Percentiles rank a stretch among this genome's conserved stretches.
Conservation (phyloP, 75 land plant genomes). For the Cryptomeria japonica region DNA sequence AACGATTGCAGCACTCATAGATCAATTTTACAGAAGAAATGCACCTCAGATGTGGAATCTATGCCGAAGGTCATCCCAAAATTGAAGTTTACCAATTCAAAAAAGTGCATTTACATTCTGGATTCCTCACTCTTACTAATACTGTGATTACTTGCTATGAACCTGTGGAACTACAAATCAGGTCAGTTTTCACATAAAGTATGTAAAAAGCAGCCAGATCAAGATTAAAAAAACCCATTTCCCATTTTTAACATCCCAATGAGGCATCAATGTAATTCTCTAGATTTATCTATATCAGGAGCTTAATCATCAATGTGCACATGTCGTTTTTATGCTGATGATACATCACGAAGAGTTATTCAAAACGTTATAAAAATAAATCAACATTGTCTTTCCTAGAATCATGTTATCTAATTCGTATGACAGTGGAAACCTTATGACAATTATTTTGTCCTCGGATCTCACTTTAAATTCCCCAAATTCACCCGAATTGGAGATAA, state of each 20-base stretch:
- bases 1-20: background rate
- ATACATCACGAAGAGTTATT: too few species aligned
- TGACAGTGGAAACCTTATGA: background rate
- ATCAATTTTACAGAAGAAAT: background rate
- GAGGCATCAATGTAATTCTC: too few species aligned
- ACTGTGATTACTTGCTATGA: background rate
- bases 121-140: background rate
- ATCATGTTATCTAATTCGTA: too few species aligned
- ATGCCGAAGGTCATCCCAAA: background rate
- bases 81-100: background rate
- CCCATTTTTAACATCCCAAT: too few species aligned
- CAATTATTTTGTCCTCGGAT: background rate
- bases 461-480: slow-evolving; percentile 5
- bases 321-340: too few species aligned
- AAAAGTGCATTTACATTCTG: background rate
- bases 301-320: too few species aligned
- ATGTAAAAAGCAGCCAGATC: background rate
- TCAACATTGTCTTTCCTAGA: too few species aligned
- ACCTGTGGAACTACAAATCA: background rate
- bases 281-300: too few species aligned
- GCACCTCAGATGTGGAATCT: background rate
- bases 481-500: background rate
- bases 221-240: background rate
- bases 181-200: background rate
- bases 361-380: too few species aligned